Base-by-base conservation (phyloP, 176 grass and related monocot genomes). In the Aegilops speltoides region DNA sequence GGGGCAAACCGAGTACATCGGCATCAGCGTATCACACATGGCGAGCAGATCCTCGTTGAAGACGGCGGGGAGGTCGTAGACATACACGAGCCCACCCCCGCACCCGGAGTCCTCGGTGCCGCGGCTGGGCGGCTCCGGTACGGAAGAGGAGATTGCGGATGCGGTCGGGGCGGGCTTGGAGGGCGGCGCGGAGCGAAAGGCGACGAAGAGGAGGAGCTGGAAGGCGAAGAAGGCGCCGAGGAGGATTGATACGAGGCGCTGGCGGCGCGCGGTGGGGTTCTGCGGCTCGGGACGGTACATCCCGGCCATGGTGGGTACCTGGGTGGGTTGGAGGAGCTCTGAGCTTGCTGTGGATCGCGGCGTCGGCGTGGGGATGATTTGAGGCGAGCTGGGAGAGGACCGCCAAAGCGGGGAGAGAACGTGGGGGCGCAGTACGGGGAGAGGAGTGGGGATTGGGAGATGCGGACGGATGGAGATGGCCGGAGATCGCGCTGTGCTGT, bases 21-120 rank as follows among this genome's bases (percentile, higher is more conserved):
- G 85, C 17, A 85, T 86, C 10, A 95, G 89, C 33, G 48, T 48
- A 56, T 88, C 88, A 78, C 85, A 94, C 40, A 84, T 48, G 46
- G 63, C 66, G 45, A 98, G 91, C 31, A 98, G 78, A 64, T 95
- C 93, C 46, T 43, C 22, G 77, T 98, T 95, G 83, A 98, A 98
- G 33, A 38, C 76, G 11, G 81, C 32, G 0, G 96, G 93, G 38
- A 98, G 89, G 33, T 94, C 89, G 83, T 98, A 94, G 36, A 95
- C 88, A 86, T 95, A 98, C 33, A 98, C 91, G 8, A 87, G 82
- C 2, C 96, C 93, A 6, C 79, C 71, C 11, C 8, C 61, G 77
- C 95, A 97, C 22, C 79, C 15, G 50, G 89, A 80, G 4, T 5
- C 68, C 2, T 79, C 62, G n/a, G 33, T 26, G 10, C 17, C 56